A percentile compares a stretch with the other conserved stretches of the same genome.
Evolutionary conservation across 1,284 basidiomycete genomes (phyloP).

Genomic region (Tausonia pullulans): DNA sequence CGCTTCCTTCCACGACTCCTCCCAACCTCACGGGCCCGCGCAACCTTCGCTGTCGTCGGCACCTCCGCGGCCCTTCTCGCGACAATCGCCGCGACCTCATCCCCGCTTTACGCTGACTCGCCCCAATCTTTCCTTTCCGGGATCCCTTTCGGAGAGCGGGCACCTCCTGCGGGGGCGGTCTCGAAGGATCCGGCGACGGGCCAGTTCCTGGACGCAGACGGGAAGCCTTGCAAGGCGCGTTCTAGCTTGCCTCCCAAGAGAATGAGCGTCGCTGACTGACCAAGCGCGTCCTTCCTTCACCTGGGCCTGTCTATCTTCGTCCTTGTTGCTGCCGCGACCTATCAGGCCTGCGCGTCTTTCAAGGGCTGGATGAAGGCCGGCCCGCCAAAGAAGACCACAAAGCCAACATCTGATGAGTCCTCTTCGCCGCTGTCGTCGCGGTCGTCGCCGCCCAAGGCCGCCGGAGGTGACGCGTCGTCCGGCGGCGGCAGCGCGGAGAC

Average conservation of each 20-base stretch:
- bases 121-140: background rate
- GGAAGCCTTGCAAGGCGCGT: constrained; percentile 87
- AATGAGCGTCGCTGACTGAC: background rate
- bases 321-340: background rate
- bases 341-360: constrained; percentile 7
- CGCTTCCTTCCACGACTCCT: no score
- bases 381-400: constrained; percentile 23
- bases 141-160: constrained; percentile 2
- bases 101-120: background rate
- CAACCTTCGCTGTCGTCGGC: no score
- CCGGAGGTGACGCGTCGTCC: constrained; percentile 36
- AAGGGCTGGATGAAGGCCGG: constrained; percentile 17
- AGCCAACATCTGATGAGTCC: constrained; percentile 3
- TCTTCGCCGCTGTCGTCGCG: background rate
- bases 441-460: constrained; percentile 34
- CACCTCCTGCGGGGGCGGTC: background rate
- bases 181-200: constrained; percentile 43
- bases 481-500: constrained; percentile 15
- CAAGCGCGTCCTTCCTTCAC: background rate
- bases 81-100: background rate
- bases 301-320: background rate
- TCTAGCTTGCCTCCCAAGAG: constrained; percentile 54
- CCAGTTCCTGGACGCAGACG: constrained; percentile 76
- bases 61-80: background rate
- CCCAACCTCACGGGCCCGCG: no score